Evolutionary conservation across 371 early-diverging fungal genomes (phyloP), one percentile per base, ranked within the genome.

Genomic region (Nematocida sp.): DNA sequence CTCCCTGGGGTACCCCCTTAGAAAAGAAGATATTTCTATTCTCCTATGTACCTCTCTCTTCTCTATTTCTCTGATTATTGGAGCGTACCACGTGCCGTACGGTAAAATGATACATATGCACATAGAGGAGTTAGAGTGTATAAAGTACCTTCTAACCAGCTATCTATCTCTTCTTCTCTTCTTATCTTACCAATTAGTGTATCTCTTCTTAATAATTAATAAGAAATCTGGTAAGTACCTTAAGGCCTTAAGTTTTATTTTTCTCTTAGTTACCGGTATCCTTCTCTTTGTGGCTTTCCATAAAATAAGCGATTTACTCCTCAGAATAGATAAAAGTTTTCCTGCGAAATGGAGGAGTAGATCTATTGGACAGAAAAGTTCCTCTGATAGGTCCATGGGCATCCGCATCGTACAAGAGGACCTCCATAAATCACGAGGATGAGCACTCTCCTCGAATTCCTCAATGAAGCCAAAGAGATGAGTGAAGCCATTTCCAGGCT

Each of bases 401-500:
- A 45, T 20, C 13, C 13, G 20, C 13, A 45, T 20, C 33, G 2
- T 71, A 71, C 75, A 71, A 71, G 75, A 61, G 49, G 16, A 26
- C 49, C 38, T 28, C 3, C 4, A 26, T n/a, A 18, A n/a, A 5
- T 35, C 33, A 47, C 2, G 7, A 50, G 45, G 13, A 71, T 71
- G 75, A 25, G 47, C 7, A 49, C 25, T 23, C 54, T 71, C 25
- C 63, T 71, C 5, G 64, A 60, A 23, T 71, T 71, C 38, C 75
- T 71, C n/a, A 71, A 71, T 35, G 51, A 53, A 54, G 75, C 75
- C n/a, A 71, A 71, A 61, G 36, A 77, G 18, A 63, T 60, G 48
- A 71, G 48, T 49, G 51, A 71, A 18, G 51, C 63, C 36, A 71
- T 71, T 30, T 35, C 64, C 5, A 49, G 50, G 9, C 75, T 71